Conservation (phyloP, 1,284 basidiomycete genomes). For the Inonotus hispidus region DNA sequence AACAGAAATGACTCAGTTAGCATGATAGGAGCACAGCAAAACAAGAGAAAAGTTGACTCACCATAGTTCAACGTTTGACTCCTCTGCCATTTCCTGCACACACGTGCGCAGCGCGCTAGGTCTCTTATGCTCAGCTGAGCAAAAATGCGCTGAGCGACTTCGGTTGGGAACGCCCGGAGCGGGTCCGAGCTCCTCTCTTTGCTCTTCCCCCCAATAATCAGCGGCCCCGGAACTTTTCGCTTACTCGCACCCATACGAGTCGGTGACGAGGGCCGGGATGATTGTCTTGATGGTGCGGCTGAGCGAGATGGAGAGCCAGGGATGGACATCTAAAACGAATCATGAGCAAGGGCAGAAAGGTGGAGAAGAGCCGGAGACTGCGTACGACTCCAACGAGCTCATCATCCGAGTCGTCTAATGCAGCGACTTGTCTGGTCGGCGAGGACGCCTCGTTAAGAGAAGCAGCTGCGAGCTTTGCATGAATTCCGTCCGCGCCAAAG, state of each 20-base stretch:
- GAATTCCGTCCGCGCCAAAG: constrained; percentile 36
- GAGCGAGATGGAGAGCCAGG: constrained; percentile 64
- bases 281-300: constrained; percentile 28
- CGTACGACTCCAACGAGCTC: constrained; percentile 73
- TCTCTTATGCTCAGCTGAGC: constrained; percentile 55
- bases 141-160: constrained; percentile 76
- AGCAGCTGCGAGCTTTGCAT: constrained; percentile 33
- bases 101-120: constrained; percentile 71
- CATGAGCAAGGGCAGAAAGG: constrained; percentile 6
- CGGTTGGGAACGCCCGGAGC: constrained; percentile 70
- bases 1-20: constrained; percentile 9
- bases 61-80: constrained; percentile 89
- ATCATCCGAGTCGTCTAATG: constrained; percentile 56
- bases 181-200: constrained; percentile 42
- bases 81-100: constrained; percentile 81
- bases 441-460: constrained; percentile 19
- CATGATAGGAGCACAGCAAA: not conserved
- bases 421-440: constrained; percentile 28
- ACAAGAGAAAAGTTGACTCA: constrained; percentile 31
- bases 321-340: constrained; percentile 49
- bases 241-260: constrained; percentile 40
- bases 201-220: constrained; percentile 27
- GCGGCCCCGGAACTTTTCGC: constrained; percentile 36
- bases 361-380: constrained; percentile 20
- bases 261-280: constrained; percentile 58